Base-by-base conservation (phyloP, 176 grass and related monocot species). In the Poa annua region DNA sequence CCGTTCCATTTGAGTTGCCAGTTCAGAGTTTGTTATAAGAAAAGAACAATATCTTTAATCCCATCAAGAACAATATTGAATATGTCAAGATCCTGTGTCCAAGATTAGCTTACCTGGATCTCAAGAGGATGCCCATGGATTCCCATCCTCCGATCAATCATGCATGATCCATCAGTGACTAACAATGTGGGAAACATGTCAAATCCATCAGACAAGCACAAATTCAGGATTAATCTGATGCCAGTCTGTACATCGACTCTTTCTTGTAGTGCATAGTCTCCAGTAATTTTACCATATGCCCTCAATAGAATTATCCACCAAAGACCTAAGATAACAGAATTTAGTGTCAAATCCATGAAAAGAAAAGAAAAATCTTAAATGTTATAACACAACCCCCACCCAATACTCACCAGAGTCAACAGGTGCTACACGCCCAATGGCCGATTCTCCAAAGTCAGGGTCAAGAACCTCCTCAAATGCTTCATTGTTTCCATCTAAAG, bases 111-210 rank as follows among this genome's bases (percentile, higher is more conserved):
- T 94, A 90, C 91, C 88, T 99, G 96, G 77, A 99, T 99, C 85
- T 99, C 96, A 79, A 99, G 96, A 63, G 96, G 93, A 80, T 99
- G 91, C 47, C 96, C 96, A 90, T 99, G 97, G 52, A 99, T 99
- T 87, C 93, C 91, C 97, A 94, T 96, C 66, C 97, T 81, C 64
- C 91, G 91, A 84, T 99, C 97, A 80, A 99, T 96, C 97, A 99
- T 99, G 74, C 96, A 99, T 51, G 93, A 99, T 81, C 96, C 96
- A 88, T 96, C 96, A 33, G 93, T 96, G 84, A 99, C 93, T 76
- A 99, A 66, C 48, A 98, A 80, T 70, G 96, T 92, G 7, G 93
- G 96, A 62, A 96, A 99, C 93, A 99, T 99, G 78, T 94, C 96
- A 87, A 99, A 99, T 77, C 93, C 96, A 94, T 96, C 93, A 81